Evolutionary conservation across 768 basidiomycete species (phyloP).

Genomic region (Collybia mongolica): DNA sequence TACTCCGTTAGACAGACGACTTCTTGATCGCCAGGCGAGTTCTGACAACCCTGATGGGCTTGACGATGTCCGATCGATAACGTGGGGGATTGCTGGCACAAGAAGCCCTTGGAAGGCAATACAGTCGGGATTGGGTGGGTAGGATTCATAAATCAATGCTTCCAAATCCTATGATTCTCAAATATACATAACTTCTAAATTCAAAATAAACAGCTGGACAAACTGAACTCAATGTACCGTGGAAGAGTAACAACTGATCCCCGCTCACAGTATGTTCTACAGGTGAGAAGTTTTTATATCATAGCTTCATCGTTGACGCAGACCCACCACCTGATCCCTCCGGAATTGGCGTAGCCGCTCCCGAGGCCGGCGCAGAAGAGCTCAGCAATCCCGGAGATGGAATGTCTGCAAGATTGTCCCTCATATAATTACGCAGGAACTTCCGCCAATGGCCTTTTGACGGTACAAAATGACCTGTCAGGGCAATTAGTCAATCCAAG

Average conservation of each 20-base stretch:
- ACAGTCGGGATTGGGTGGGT: too few species aligned
- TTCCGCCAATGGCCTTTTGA: conserved; percentile 73
- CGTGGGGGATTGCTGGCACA: too few species aligned
- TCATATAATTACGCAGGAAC: conserved; percentile 70
- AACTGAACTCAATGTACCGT: too few species aligned
- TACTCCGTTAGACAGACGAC: too few species aligned
- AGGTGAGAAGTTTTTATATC: neutral
- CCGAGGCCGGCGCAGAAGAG: conserved; percentile 40
- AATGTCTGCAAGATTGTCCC: conserved; percentile 44
- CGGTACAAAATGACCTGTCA: conserved; percentile 79
- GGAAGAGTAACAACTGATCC: neutral
- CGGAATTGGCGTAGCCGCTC: conserved; percentile 41
- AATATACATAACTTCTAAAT: too few species aligned
- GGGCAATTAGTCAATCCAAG: neutral
- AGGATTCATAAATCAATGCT: too few species aligned
- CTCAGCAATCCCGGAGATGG: conserved; percentile 39
- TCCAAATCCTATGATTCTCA: too few species aligned
- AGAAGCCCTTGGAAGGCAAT: too few species aligned
- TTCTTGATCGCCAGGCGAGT: too few species aligned
- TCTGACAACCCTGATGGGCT: too few species aligned
- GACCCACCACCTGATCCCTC: conserved; percentile 14
- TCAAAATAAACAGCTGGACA: too few species aligned
- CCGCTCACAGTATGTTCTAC: conserved; percentile 1
- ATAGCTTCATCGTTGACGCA: conserved; percentile 25
- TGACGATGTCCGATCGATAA: too few species aligned